phyloP scores from a whole-genome alignment of 2,329 filamentous ascomycete species.

The Hortaea werneckii region DNA sequence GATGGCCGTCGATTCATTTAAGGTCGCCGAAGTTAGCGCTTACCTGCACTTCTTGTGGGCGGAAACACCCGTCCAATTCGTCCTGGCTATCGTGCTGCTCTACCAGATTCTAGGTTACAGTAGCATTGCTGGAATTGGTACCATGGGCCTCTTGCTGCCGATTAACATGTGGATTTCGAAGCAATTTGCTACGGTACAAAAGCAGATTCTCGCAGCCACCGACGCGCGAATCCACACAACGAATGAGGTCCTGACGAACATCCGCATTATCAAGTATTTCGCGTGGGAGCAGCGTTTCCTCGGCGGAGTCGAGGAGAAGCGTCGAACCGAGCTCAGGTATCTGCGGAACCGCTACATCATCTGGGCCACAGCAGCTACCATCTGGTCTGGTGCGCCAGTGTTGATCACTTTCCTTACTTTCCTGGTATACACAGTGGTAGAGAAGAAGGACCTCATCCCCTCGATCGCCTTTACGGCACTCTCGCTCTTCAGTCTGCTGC shows the following conservation, averaged over 20 bases:
- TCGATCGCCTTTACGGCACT: slow-evolving; percentile 94
- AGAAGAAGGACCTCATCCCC: slow-evolving; percentile 79
- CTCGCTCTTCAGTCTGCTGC: slow-evolving; percentile 86
- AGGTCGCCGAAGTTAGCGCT: slow-evolving; percentile 86
- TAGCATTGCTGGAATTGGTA: slow-evolving; percentile 81
- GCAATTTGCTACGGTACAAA: slow-evolving; percentile 77
- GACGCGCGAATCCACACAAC: slow-evolving; percentile 94
- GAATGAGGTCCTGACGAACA: slow-evolving; percentile 94
- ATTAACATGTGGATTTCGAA: slow-evolving; percentile 83
- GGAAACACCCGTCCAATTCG: slow-evolving; percentile 76
- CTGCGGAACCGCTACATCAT: slow-evolving; percentile 76
- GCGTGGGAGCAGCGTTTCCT: slow-evolving; percentile 94
- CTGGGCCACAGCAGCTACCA: slow-evolving; percentile 83
- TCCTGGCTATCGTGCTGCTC: slow-evolving; percentile 69
- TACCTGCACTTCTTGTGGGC: slow-evolving; percentile 96
- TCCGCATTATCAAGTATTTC: slow-evolving; percentile 98
- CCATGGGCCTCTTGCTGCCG: slow-evolving; percentile 82
- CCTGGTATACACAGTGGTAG: slow-evolving; percentile 80
- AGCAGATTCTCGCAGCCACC: slow-evolving; percentile 82
- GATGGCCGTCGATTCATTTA: slow-evolving; percentile 99
- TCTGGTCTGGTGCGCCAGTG: slow-evolving; percentile 93
- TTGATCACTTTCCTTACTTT: slow-evolving; percentile 96
- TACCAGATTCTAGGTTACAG: slow-evolving; percentile 87
- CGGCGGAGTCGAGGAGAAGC: slow-evolving; percentile 78
- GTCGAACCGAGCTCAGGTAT: slow-evolving; percentile 64